Evolutionary conservation across 768 basidiomycete species (phyloP).

Genomic region (Tylopilus rubrobrunneus): DNA sequence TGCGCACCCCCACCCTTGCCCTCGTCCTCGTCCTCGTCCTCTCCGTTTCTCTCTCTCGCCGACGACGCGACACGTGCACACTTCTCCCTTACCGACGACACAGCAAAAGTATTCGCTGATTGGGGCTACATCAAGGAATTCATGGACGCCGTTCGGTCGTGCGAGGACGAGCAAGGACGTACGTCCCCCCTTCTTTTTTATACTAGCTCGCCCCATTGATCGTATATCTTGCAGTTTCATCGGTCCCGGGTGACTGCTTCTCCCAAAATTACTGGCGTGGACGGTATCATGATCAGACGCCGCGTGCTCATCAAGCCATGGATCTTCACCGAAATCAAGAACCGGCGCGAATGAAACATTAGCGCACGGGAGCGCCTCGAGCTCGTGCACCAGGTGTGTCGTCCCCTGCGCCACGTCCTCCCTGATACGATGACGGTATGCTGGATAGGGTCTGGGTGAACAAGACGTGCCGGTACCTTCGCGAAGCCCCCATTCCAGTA

Average conservation of each 20-base stretch:
- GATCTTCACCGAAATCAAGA: conserved; percentile 95
- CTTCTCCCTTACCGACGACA: conserved; percentile 88
- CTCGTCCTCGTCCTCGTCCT: too few species aligned
- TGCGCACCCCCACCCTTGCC: too few species aligned
- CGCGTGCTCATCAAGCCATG: conserved; percentile 96
- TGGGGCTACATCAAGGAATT: conserved; percentile 93
- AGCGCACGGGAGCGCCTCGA: conserved; percentile 81
- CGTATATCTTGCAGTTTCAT: not conserved
- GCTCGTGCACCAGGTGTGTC: conserved; percentile 63
- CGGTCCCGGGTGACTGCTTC: too few species aligned
- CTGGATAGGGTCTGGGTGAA: conserved; percentile 91
- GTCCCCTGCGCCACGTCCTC: not conserved
- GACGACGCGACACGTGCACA: not conserved
- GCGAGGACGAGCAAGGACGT: conserved; percentile 71
- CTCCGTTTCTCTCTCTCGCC: not conserved
- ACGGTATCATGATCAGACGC: conserved; percentile 92
- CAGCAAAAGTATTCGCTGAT: conserved; percentile 89
- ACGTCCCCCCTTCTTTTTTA: conserved; percentile 23
- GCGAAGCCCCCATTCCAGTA: conserved; percentile 93
- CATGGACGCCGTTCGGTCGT: conserved; percentile 70
- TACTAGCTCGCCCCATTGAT: not conserved
- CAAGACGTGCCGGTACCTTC: conserved; percentile 87
- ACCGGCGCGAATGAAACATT: conserved; percentile 91
- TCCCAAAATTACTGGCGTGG: conserved; percentile 23
- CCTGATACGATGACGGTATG: conserved; percentile 51